Evolutionary conservation across 2,329 filamentous ascomycete species (phyloP).

Genomic region (Plectosphaerella plurivora): DNA sequence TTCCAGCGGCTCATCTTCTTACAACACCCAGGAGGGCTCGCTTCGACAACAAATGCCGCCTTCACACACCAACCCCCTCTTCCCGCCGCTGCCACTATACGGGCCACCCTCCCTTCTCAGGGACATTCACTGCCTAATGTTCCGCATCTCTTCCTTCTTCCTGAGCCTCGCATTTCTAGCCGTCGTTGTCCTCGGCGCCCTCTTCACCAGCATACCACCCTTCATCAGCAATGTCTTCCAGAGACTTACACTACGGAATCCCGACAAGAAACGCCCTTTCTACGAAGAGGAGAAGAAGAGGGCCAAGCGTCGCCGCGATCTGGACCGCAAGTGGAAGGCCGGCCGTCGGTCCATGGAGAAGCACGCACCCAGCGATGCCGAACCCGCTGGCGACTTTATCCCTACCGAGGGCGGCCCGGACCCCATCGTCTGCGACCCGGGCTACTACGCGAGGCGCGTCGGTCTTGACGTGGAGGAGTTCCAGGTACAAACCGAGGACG

Average conservation of each 20-base stretch:
- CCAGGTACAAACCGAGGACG: constrained; percentile 87
- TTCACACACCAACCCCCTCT: constrained; percentile 72
- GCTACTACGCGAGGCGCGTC: constrained; percentile 82
- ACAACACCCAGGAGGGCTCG: constrained; percentile 25
- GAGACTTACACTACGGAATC: constrained; percentile 54
- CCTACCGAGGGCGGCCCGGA: constrained; percentile 80
- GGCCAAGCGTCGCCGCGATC: constrained; percentile 45
- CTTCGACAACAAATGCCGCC: constrained; percentile 51
- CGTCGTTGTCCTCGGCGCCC: constrained; percentile 69
- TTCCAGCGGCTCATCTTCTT: neutral
- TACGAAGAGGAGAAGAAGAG: constrained; percentile 64
- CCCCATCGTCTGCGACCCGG: constrained; percentile 70
- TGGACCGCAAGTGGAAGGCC: constrained; percentile 59
- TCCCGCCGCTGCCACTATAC: constrained; percentile 79
- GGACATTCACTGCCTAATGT: constrained; percentile 59
- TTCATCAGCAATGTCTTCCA: constrained; percentile 44
- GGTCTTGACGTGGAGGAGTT: constrained; percentile 82
- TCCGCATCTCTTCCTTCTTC: constrained; percentile 66
- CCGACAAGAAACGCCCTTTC: constrained; percentile 61
- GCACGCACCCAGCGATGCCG: constrained; percentile 36
- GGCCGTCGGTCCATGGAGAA: constrained; percentile 25
- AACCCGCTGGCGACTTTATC: constrained; percentile 51
- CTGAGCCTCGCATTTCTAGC: constrained; percentile 74
- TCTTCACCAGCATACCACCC: constrained; percentile 61
- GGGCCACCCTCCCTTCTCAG: constrained; percentile 66